Conservation (phyloP, 2,329 filamentous ascomycete species). For the Trichoderma cornu-damae region DNA sequence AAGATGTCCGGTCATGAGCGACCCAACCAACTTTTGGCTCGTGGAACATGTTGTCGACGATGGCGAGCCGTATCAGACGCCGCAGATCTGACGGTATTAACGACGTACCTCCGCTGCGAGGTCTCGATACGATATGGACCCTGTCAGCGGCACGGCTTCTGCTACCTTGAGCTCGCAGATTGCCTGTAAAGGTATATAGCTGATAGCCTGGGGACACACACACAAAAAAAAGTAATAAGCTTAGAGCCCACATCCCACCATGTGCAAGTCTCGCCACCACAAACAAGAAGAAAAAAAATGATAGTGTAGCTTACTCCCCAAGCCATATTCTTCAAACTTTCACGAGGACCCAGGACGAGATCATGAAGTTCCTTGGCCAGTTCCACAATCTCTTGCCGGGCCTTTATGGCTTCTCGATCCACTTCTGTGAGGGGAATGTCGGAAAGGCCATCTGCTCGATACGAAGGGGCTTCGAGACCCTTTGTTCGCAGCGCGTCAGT, state of each 20-base stretch:
- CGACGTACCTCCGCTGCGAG: slow-evolving; percentile 27
- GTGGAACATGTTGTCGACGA: slow-evolving; percentile 37
- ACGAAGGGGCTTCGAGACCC: slow-evolving; percentile 23
- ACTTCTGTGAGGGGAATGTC: slow-evolving; percentile 21
- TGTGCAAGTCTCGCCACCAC: too few relatives aligned
- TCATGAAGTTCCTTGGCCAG: slow-evolving; percentile 24
- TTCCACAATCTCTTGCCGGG: slow-evolving; percentile 23
- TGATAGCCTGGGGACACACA: slow-evolving; percentile 22
- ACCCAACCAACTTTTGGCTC: slow-evolving; percentile 37
- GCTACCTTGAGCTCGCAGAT: slow-evolving; percentile 31
- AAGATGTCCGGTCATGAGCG: slow-evolving; percentile 36
- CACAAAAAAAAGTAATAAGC: too few relatives aligned
- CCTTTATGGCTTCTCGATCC: slow-evolving; percentile 15
- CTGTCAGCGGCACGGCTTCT: slow-evolving; percentile 27
- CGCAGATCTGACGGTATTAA: slow-evolving; percentile 30
- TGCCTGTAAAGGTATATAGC: slow-evolving; percentile 29
- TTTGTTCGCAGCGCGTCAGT: slow-evolving; percentile 20
- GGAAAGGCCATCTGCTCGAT: slow-evolving; percentile 20
- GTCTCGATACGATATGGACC: slow-evolving; percentile 28
- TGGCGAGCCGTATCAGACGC: slow-evolving; percentile 37
- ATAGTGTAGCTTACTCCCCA: slow-evolving; percentile 27
- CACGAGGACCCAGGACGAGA: slow-evolving; percentile 22
- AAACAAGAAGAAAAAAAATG: too few relatives aligned
- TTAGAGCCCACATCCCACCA: not conserved
- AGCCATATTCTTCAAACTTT: slow-evolving; percentile 25